phyloP scores from a whole-genome alignment of 2,329 filamentous ascomycete genomes.

The Paramyrothecium roridum region DNA sequence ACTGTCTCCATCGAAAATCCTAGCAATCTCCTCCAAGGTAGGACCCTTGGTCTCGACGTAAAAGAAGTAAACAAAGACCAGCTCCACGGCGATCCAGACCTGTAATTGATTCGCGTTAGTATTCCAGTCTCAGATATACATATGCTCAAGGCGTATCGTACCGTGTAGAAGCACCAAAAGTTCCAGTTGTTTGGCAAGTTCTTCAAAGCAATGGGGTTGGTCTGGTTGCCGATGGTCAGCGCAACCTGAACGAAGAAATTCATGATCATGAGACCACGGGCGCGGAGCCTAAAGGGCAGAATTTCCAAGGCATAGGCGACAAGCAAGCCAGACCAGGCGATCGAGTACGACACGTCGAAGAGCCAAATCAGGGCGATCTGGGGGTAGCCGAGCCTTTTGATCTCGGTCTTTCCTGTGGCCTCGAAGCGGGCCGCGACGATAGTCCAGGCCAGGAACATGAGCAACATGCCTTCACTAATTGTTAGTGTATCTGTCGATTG shows the following conservation, averaged over 20 bases:
- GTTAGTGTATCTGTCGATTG: background rate
- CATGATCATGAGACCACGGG: constrained; percentile 3
- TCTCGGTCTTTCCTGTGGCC: constrained; percentile 1
- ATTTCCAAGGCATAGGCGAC: constrained; percentile 2
- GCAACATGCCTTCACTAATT: background rate
- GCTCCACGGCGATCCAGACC: constrained; percentile 3
- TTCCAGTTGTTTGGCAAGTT: constrained; percentile 2
- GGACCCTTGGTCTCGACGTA: constrained; percentile 2
- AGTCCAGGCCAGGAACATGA: constrained; percentile 2
- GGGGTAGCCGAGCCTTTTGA: constrained; percentile 1
- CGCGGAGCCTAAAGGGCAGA: constrained; percentile 1
- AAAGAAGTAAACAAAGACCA: constrained; percentile 3
- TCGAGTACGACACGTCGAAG: constrained; percentile 1
- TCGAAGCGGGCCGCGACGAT: constrained; percentile 2
- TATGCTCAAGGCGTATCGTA: background rate
- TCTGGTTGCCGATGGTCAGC: constrained; percentile 2
- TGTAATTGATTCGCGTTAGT: background rate
- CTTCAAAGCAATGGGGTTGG: constrained; percentile 1
- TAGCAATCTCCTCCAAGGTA: constrained; percentile 2
- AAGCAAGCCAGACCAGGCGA: constrained; percentile 2
- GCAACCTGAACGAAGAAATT: constrained; percentile 2
- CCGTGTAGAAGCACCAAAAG: constrained; percentile 3
- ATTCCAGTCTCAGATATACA: background rate
- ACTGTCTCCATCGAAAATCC: constrained; percentile 1
- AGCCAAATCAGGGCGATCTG: constrained; percentile 2